phyloP scores from a whole-genome alignment of 2,329 filamentous ascomycete species.

The Aspergillus amoenus region DNA sequence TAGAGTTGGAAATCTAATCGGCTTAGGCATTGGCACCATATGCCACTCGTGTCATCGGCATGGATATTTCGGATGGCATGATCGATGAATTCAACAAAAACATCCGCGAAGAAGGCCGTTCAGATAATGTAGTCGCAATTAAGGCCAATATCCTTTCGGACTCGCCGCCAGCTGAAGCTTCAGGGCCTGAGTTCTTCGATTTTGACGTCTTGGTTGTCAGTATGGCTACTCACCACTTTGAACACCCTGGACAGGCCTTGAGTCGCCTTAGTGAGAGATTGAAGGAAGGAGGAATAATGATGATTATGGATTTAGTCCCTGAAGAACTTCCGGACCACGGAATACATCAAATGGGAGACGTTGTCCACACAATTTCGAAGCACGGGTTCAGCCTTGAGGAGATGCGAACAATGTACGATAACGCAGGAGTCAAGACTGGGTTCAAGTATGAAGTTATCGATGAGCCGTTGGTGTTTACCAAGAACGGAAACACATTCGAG shows the following conservation, averaged over 20 bases:
- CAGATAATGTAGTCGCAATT: constrained; percentile 56
- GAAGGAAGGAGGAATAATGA: constrained; percentile 63
- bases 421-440: constrained; percentile 59
- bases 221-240: constrained; percentile 67
- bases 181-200: constrained; percentile 61
- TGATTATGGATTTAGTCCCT: constrained; percentile 67
- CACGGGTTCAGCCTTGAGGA: constrained; percentile 64
- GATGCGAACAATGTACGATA: constrained; percentile 61
- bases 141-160: constrained; percentile 59
- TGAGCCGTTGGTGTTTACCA: constrained; percentile 49
- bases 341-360: constrained; percentile 26
- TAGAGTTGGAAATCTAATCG: constrained; percentile 2
- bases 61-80: constrained; percentile 73
- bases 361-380: constrained; percentile 59
- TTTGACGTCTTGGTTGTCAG: constrained; percentile 69
- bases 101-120: constrained; percentile 52
- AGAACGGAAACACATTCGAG: constrained; percentile 21
- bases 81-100: constrained; percentile 64
- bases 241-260: constrained; percentile 61
- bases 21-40: constrained; percentile 58
- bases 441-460: constrained; percentile 59
- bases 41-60: constrained; percentile 62
- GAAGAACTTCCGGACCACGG: constrained; percentile 40
- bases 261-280: constrained; percentile 61
- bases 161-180: constrained; percentile 55